Base-by-base conservation (phyloP, 129 eudicot genomes). In the Arctium lappa region DNA sequence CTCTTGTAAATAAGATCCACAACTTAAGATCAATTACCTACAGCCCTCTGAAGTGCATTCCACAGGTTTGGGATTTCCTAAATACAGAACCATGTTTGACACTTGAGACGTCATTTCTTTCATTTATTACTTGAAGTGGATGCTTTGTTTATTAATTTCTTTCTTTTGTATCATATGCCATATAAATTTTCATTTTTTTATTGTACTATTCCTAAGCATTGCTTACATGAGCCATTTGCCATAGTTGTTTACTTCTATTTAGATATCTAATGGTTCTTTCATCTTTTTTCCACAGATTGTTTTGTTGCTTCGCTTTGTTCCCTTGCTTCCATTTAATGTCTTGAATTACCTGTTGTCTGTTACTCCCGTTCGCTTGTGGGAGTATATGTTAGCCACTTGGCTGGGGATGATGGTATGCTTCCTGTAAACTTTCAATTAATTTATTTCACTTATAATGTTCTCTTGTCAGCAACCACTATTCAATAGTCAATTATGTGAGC, bases 341-440 rank as follows among this genome's bases (percentile, higher is more conserved):
- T 56, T 95, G 89, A 95, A 95, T 87, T 95, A 95, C 86, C 92
- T 95, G 69, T 87, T 95, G 83, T 95, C 99, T 5, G 99, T 95
- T 75, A 95, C 99, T 68, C 97, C 99, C 62, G 97, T 95, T 81
- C 92, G 86, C 27, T 77, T 91, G n/a, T 85, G 93, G 84, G 93
- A 95, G 82, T 95, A 95, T 86, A 88, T 93, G 90, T 86, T 95
- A 87, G 97, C 97, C 77, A 89, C 99, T 65, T 95, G 99, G 99
- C 77, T 95, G 77, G 99, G 99, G 74, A 95, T 95, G 99, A 91
- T 95, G 99, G 99, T 95, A 93, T 72, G 81, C 34, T 18, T 27
- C 69, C 81, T 44, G 1, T 13, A 27, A 8, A 63, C 29, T 77
- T 22, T 53, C 29, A 34, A 1, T 72, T 37, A 56, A 10, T 78